A percentile compares a stretch with the other conserved stretches of the same genome.
Evolutionary conservation across 2,329 filamentous ascomycete species (phyloP).

Genomic region (Fusarium sp.): DNA sequence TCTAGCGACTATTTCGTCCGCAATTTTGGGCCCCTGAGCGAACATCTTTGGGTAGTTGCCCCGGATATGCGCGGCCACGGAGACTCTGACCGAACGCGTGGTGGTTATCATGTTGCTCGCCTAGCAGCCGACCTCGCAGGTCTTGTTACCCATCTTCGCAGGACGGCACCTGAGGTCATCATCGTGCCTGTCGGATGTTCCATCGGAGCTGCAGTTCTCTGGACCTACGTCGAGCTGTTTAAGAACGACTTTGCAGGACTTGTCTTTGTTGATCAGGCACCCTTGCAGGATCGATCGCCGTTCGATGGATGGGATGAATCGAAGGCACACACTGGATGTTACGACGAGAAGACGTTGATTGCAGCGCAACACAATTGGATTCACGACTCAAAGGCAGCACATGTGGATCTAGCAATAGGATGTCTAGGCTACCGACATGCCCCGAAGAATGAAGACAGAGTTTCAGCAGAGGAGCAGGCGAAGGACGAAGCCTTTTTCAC

Average conservation of each 20-base stretch:
- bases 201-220: conserved; percentile 48
- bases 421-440: conserved; percentile 46
- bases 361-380: conserved; percentile 47
- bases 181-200: conserved; percentile 48
- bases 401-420: conserved; percentile 44
- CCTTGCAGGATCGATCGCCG: conserved; percentile 45
- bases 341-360: conserved; percentile 45
- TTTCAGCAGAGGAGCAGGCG: conserved; percentile 42
- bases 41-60: conserved; percentile 44
- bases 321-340: conserved; percentile 45
- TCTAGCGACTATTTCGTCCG: conserved; percentile 48
- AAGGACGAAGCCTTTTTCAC: conserved; percentile 47
- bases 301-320: conserved; percentile 45
- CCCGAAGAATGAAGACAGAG: conserved; percentile 36
- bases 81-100: conserved; percentile 38
- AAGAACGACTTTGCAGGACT: conserved; percentile 45
- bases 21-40: conserved; percentile 39
- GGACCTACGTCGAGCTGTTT: conserved; percentile 48
- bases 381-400: conserved; percentile 39
- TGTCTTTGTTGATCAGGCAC: conserved; percentile 49
- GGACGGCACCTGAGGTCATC: conserved; percentile 28
- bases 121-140: conserved; percentile 43
- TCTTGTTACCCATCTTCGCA: conserved; percentile 40
- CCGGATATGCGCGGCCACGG: conserved; percentile 50
- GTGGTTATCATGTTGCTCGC: conserved; percentile 48